Conservation (phyloP, 495 filamentous ascomycete genomes). For the Oidiodendron maius region DNA sequence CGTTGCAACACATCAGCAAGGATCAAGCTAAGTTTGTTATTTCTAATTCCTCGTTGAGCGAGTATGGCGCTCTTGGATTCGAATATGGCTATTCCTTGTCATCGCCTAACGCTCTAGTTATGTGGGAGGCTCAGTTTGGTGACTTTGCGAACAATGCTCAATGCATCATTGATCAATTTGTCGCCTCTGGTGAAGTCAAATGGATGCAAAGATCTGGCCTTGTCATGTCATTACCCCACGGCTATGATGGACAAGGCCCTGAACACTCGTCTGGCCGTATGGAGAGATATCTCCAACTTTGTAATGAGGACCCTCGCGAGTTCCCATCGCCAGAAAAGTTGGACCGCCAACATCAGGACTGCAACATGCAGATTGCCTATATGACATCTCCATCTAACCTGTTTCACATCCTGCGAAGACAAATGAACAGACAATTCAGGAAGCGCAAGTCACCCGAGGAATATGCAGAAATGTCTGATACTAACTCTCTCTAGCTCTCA, state of each 20-base stretch:
- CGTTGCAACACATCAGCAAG: conserved; percentile 79
- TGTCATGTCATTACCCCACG: conserved; percentile 90
- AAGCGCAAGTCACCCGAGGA: conserved; percentile 72
- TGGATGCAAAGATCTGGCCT: conserved; percentile 97
- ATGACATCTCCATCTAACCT: conserved; percentile 89
- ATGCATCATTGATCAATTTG: conserved; percentile 98
- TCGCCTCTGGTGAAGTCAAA: conserved; percentile 95
- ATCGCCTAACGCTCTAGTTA: conserved; percentile 91
- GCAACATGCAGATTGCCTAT: conserved; percentile 97
- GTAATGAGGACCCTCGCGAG: conserved; percentile 93
- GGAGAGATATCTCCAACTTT: conserved; percentile 95
- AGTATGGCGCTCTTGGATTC: conserved; percentile 93
- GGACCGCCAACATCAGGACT: conserved; percentile 96
- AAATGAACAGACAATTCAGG: conserved; percentile 98
- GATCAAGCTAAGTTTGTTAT: conserved; percentile 94
- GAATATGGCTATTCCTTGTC: conserved; percentile 98
- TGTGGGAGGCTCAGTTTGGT: conserved; percentile 99
- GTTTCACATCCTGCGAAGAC: conserved; percentile 93
- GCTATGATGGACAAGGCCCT: conserved; percentile 96
- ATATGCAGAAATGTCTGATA: not conserved
- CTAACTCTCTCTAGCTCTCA: conserved; percentile 54
- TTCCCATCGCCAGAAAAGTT: conserved; percentile 85
- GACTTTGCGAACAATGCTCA: conserved; percentile 99
- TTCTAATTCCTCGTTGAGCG: conserved; percentile 92
- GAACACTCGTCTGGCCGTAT: conserved; percentile 98